Percentiles rank a stretch among this genome's conserved stretches.
Conservation (phyloP, 768 basidiomycete genomes). For the Dentipellis fragilis region DNA sequence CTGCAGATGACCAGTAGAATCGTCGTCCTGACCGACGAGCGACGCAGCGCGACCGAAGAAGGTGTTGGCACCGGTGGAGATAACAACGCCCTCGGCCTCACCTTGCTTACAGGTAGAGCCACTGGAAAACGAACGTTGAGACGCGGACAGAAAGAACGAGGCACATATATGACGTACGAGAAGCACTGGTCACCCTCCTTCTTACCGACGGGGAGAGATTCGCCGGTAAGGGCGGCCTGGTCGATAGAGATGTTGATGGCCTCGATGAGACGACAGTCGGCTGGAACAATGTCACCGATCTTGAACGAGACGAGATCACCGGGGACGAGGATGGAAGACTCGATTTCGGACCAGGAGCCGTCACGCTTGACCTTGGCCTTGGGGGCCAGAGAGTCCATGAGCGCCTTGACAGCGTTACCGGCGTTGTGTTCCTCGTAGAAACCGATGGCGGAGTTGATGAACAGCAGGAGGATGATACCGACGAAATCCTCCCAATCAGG, state of each 20-base stretch:
- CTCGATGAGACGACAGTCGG: constrained; percentile 94
- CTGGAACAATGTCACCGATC: constrained; percentile 97
- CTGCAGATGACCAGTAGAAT: constrained; percentile 96
- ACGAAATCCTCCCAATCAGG: constrained; percentile 98
- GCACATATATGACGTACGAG: constrained; percentile 54
- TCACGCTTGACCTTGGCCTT: constrained; percentile 91
- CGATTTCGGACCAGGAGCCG: constrained; percentile 82
- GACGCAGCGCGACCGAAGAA: constrained; percentile 99
- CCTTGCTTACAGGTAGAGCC: constrained; percentile 99
- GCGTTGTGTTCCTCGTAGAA: constrained; percentile 98
- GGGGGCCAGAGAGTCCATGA: constrained; percentile 98
- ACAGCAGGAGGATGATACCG: constrained; percentile 85
- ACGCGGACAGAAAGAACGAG: constrained; percentile 1
- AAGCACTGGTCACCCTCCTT: constrained; percentile 95
- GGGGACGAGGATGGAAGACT: constrained; percentile 82
- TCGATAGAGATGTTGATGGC: constrained; percentile 97
- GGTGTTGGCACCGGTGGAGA: constrained; percentile 94
- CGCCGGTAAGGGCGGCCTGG: constrained; percentile 95
- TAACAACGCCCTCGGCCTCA: constrained; percentile 97
- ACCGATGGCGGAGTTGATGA: constrained; percentile 95
- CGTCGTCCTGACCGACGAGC: constrained; percentile 94
- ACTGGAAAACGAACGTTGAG: constrained; percentile 26
- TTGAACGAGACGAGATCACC: constrained; percentile 98
- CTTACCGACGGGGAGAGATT: constrained; percentile 89
- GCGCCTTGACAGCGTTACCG: constrained; percentile 97